A percentile compares a stretch with the other conserved stretches of the same genome.
phyloP scores from a whole-genome alignment of 2,329 filamentous ascomycete genomes.

The Arthrinium puccinioides region DNA sequence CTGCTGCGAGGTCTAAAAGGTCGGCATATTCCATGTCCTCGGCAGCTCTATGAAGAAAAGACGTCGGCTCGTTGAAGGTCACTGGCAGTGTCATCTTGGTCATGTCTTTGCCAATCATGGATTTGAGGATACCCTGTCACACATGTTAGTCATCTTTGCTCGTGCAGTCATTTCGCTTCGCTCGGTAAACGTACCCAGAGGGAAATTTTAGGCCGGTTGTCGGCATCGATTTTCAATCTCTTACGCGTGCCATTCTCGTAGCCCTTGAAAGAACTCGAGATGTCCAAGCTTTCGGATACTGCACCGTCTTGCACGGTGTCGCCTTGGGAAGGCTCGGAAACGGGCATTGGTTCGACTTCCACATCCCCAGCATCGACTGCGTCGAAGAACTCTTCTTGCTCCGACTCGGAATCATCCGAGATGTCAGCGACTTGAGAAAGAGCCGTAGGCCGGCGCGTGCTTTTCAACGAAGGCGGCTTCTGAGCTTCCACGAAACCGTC shows the following conservation, averaged over 20 bases:
- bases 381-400: slow-evolving; percentile 94
- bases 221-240: slow-evolving; percentile 79
- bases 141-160: slow-evolving; percentile 14
- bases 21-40: slow-evolving; percentile 99
- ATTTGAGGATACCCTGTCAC: slow-evolving; percentile 82
- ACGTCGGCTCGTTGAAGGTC: slow-evolving; percentile 97
- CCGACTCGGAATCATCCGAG: slow-evolving; percentile 69
- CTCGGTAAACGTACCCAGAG: slow-evolving; percentile 64
- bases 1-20: slow-evolving; percentile 80
- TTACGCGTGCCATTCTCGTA: slow-evolving; percentile 85
- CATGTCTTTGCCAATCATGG: slow-evolving; percentile 99
- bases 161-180: neutral
- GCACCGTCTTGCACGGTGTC: slow-evolving; percentile 38
- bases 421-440: slow-evolving; percentile 66
- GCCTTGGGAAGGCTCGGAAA: slow-evolving; percentile 30
- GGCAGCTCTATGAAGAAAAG: slow-evolving; percentile 84
- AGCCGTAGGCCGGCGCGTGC: slow-evolving; percentile 52
- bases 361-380: slow-evolving; percentile 91
- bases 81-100: slow-evolving; percentile 98
- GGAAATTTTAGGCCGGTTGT: slow-evolving; percentile 87
- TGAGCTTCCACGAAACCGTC: neutral
- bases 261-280: slow-evolving; percentile 73
- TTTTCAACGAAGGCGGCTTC: slow-evolving; percentile 24
- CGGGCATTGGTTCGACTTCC: slow-evolving; percentile 64
- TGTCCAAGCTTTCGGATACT: slow-evolving; percentile 47